A percentile compares a stretch with the other conserved stretches of the same genome.
phyloP scores from a whole-genome alignment of 768 basidiomycete genomes.

The Trametes punicea region DNA sequence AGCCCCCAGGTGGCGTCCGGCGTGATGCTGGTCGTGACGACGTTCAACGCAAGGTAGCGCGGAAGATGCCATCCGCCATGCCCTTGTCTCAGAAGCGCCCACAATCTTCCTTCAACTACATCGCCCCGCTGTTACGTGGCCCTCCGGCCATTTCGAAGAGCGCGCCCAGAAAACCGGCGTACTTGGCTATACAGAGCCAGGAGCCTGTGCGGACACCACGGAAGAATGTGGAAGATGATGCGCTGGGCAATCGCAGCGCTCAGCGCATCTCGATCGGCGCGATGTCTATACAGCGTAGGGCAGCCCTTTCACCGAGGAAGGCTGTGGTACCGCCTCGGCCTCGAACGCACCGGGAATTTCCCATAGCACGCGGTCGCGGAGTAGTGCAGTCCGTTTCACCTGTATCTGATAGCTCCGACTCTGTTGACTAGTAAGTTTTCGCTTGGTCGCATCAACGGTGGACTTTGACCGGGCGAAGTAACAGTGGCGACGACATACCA shows the following conservation, averaged over 20 bases:
- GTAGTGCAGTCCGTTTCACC: background rate
- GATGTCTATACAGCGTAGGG: constrained; percentile 15
- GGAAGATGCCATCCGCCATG: background rate
- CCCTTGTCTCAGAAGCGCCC: background rate
- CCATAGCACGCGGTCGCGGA: background rate
- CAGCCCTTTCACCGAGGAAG: constrained; percentile 3
- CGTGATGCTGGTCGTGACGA: background rate
- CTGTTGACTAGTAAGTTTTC: background rate
- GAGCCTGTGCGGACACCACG: background rate
- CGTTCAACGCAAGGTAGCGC: background rate
- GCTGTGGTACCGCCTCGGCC: background rate
- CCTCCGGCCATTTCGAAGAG: background rate
- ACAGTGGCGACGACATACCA: background rate
- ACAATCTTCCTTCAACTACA: constrained; percentile 6
- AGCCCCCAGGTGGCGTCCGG: background rate
- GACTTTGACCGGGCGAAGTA: background rate
- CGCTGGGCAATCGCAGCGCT: background rate
- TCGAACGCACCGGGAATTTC: background rate
- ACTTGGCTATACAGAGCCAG: background rate
- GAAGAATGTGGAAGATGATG: background rate
- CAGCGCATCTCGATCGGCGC: background rate
- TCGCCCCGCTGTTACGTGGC: constrained; percentile 6
- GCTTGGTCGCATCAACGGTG: background rate
- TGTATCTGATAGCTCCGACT: background rate
- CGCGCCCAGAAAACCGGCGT: background rate